phyloP scores from a whole-genome alignment of 805 yeast genomes.

The Saccharomycopsis lassenensis region DNA sequence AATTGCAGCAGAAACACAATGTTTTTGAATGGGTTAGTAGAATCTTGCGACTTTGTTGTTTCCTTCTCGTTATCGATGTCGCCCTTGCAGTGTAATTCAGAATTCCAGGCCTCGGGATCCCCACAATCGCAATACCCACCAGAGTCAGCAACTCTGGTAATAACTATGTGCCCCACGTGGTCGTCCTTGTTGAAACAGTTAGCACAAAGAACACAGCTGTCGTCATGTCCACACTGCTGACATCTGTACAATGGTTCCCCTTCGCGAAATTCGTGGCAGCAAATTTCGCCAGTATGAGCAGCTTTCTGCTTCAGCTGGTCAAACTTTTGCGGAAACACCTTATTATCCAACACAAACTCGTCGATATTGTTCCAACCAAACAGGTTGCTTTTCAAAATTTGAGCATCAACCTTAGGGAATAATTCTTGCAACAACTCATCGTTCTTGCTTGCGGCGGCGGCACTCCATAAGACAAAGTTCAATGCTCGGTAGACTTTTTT shows the following conservation, averaged over 20 bases:
- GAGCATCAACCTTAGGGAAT: conserved; percentile 4
- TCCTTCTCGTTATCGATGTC: conserved; percentile 34
- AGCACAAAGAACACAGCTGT: conserved; percentile 67
- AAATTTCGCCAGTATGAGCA: conserved; percentile 47
- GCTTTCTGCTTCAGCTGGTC: neutral
- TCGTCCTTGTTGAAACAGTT: conserved; percentile 62
- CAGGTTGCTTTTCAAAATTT: neutral
- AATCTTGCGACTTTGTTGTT: conserved; percentile 27
- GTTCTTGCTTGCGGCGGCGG: neutral
- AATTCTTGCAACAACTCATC: neutral
- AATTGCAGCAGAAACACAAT: conserved; percentile 44
- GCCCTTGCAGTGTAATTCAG: conserved; percentile 24
- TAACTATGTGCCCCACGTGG: conserved; percentile 56
- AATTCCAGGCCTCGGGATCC: conserved; percentile 74
- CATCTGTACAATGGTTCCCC: conserved; percentile 68
- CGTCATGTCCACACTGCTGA: conserved; percentile 64
- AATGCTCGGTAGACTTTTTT: conserved; percentile 5
- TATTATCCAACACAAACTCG: neutral
- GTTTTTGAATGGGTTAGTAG: conserved; percentile 42
- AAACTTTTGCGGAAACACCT: neutral
- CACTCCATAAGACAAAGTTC: conserved; percentile 4
- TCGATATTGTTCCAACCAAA: neutral
- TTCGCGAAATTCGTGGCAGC: conserved; percentile 49
- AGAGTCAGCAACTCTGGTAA: conserved; percentile 21
- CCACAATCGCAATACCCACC: conserved; percentile 81